Conservation (phyloP, 352 stramenopile species). For the Globisporangium lucens region DNA sequence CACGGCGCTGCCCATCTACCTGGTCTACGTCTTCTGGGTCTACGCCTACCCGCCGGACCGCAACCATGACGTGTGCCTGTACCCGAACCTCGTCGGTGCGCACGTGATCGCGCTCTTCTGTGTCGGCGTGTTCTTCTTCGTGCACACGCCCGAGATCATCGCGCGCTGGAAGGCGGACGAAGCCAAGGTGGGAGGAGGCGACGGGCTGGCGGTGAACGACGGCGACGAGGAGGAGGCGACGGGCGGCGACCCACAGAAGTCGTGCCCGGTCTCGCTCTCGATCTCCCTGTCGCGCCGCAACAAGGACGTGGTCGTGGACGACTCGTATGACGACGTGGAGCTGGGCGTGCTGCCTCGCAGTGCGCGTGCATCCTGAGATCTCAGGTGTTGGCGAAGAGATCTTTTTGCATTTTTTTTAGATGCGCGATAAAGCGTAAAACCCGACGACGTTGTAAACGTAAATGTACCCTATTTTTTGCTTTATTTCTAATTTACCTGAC, state of each 20-base stretch:
- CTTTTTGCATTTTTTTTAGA: neutral
- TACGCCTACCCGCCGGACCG: slow-evolving; percentile 68
- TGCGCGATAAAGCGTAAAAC: neutral
- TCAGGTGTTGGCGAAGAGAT: neutral
- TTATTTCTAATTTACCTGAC: too few relatives aligned
- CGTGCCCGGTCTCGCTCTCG: slow-evolving; percentile 32
- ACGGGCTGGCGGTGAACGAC: slow-evolving; percentile 18
- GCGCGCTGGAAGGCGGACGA: slow-evolving; percentile 24
- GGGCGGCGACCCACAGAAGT: slow-evolving; percentile 23
- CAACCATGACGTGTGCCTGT: slow-evolving; percentile 77
- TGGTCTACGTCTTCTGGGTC: slow-evolving; percentile 72
- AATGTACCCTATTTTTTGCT: slow-evolving; percentile 3
- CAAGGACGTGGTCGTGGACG: slow-evolving; percentile 42
- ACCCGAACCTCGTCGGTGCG: slow-evolving; percentile 68
- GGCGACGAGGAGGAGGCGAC: slow-evolving; percentile 23
- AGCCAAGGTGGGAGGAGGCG: slow-evolving; percentile 8
- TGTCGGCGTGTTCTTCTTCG: slow-evolving; percentile 78
- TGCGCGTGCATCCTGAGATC: slow-evolving; percentile 24
- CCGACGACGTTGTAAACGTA: neutral
- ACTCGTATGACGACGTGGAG: slow-evolving; percentile 64
- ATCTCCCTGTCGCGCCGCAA: slow-evolving; percentile 32
- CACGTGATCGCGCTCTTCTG: slow-evolving; percentile 82
- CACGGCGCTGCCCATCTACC: slow-evolving; percentile 67
- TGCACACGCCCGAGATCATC: slow-evolving; percentile 75
- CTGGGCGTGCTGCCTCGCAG: slow-evolving; percentile 53